These are phyloP conservation scores for Sporothrix globosa DNA, from an alignment of 2,329 filamentous ascomycete species.

Conservation along the genomic window DNA sequence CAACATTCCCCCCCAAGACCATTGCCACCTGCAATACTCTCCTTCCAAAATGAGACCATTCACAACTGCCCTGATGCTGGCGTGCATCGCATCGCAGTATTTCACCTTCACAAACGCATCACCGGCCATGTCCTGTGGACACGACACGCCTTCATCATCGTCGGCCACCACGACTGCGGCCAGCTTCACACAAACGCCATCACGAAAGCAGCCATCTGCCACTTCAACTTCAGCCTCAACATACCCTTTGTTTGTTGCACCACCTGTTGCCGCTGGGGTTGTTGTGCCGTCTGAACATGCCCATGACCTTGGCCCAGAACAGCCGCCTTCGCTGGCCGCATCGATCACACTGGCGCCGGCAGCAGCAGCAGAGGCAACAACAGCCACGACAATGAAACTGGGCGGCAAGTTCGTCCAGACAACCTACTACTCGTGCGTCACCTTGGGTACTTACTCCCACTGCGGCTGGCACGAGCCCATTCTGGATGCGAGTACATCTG, in stretches of 20 bases:
- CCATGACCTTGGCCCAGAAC: background rate
- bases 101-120: background rate
- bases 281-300: background rate
- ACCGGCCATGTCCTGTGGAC: conserved; percentile 23
- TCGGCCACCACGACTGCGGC: conserved; percentile 31
- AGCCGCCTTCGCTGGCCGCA: background rate
- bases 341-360: conserved; percentile 32
- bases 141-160: background rate
- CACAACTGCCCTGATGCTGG: background rate
- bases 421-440: conserved; percentile 48
- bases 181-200: conserved; percentile 23
- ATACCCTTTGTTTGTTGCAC: background rate
- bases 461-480: conserved; percentile 49
- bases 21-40: background rate
- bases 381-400: conserved; percentile 6
- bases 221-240: background rate
- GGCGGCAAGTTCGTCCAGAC: conserved; percentile 43
- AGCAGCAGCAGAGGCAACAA: background rate
- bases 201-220: background rate
- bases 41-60: background rate
- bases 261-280: background rate
- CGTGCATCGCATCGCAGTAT: conserved; percentile 1
- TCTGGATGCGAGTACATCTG: conserved; percentile 37
- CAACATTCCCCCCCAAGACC: background rate
- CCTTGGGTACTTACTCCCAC: conserved; percentile 42